phyloP scores from a whole-genome alignment of 2,329 filamentous ascomycete genomes.

The Ophiostoma perfectum region DNA sequence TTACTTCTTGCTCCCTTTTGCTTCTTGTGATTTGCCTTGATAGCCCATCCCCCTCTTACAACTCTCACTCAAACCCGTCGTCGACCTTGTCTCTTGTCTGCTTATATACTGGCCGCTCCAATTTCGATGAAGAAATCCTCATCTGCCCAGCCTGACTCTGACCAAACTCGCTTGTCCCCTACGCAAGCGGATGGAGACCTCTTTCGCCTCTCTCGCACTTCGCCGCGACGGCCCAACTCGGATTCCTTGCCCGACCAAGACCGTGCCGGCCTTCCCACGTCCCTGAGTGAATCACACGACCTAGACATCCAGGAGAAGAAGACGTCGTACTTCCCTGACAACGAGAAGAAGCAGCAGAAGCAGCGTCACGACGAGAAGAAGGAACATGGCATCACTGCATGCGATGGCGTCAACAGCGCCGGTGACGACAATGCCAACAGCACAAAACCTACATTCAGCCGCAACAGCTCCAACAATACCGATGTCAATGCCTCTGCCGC shows the following conservation, averaged over 20 bases:
- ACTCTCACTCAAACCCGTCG: neutral
- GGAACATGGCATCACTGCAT: neutral
- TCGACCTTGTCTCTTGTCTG: neutral
- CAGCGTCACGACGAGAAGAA: neutral
- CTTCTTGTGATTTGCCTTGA: neutral
- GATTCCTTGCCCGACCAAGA: conserved; percentile 9
- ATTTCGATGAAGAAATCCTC: conserved; percentile 59
- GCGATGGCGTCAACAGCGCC: neutral
- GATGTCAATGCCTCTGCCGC: conserved; percentile 9
- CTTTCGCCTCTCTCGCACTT: conserved; percentile 27
- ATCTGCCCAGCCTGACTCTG: conserved; percentile 49
- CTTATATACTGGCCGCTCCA: conserved; percentile 12
- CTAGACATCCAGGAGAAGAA: conserved; percentile 15
- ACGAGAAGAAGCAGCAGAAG: conserved; percentile 28
- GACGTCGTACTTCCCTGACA: conserved; percentile 17
- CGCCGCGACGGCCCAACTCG: conserved; percentile 32
- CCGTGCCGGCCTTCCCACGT: conserved; percentile 17
- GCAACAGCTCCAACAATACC: conserved; percentile 22
- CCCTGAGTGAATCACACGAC: conserved; percentile 24
- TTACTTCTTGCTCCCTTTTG: neutral
- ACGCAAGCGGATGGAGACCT: conserved; percentile 51
- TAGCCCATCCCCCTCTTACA: neutral
- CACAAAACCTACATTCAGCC: conserved; percentile 8
- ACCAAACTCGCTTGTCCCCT: conserved; percentile 52
- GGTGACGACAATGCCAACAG: neutral